Base-by-base conservation (phyloP, 805 yeast species). In the Sugiyamaella mastotermitis region DNA sequence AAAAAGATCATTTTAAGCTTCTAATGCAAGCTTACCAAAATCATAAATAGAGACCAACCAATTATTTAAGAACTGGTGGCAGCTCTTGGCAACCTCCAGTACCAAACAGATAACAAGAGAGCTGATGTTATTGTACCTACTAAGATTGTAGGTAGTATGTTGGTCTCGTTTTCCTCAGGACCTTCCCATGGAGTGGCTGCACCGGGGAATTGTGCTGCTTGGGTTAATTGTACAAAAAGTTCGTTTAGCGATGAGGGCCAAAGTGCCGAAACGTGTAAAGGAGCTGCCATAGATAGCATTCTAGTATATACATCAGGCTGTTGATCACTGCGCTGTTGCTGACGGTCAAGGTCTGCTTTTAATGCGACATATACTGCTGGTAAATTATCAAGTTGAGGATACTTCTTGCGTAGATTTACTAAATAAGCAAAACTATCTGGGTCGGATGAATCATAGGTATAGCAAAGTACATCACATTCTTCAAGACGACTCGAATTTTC, bases 341-440 rank as follows among this genome's bases (percentile, higher is more conserved):
- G 97, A 49, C 94, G 78, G 58, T 92, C 99, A 25, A 86, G 66
- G 60, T 92, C 99, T 0, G 98, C 97, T 55, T 92, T 92, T 24
- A 88, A 64, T 0, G 96, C 98, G 1, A 88, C 97, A 53, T 80
- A 84, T 0, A 92, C 78, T 3, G 81, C 72, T 0, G 99, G 99
- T 2, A 92, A 62, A 37, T 72, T 71, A 48, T 80, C 74, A 14
- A 80, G 61, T 22, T 66, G 63, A 1, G 78, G 73, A 51, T 81
- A 77, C 45, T 65, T 69, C 21, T 70, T 64, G 10, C 87, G 64
- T n/a, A 88, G 57, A 14, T 82, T 82, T 19, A 83, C 80, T 37
- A 88, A 62, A 55, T 83, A 78, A 38, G 87, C 83, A 58, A 92
- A 92, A 30, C 95, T 84, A 39, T 90, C 94, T 0, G 99, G 97